Evolutionary conservation across 768 basidiomycete species (phyloP).

Genomic region (Chlorophyllum brunneum): DNA sequence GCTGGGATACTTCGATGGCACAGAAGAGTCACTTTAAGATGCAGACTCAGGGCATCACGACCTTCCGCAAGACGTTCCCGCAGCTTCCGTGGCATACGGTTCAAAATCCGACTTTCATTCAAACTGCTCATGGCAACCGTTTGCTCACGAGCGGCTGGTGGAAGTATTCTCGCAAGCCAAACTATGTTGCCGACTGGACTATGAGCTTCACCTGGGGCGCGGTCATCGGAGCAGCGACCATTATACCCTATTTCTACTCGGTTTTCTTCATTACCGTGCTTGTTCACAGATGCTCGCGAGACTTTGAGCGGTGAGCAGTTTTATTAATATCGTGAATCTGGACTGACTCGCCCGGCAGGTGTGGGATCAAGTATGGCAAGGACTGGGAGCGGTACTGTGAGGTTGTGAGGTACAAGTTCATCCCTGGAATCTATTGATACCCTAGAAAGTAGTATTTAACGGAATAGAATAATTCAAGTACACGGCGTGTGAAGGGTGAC

Average conservation of each 20-base stretch:
- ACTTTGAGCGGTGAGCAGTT: conserved; percentile 78
- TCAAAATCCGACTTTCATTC: conserved; percentile 85
- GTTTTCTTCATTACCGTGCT: conserved; percentile 94
- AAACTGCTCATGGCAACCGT: conserved; percentile 93
- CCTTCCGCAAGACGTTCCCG: conserved; percentile 90
- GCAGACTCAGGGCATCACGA: conserved; percentile 86
- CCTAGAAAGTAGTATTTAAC: conserved; percentile 1
- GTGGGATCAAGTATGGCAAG: conserved; percentile 88
- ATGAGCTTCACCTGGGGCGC: conserved; percentile 87
- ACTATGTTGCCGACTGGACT: conserved; percentile 92
- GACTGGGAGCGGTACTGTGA: conserved; percentile 92
- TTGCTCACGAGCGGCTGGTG: conserved; percentile 93
- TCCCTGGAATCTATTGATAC: conserved; percentile 76
- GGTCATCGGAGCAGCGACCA: conserved; percentile 65
- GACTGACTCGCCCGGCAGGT: conserved; percentile 36
- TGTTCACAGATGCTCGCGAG: conserved; percentile 85
- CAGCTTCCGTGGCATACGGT: conserved; percentile 81
- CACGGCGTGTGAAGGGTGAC: conserved; percentile 9
- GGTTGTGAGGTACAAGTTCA: conserved; percentile 87
- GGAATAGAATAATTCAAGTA: neutral
- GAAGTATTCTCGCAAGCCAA: conserved; percentile 92
- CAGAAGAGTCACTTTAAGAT: conserved; percentile 99
- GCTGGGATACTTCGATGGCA: conserved; percentile 93
- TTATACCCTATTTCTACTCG: conserved; percentile 96
- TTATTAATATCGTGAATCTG: neutral